Base-by-base conservation (phyloP, 2,329 filamentous ascomycete genomes). In the Hypoxylon sp. region DNA sequence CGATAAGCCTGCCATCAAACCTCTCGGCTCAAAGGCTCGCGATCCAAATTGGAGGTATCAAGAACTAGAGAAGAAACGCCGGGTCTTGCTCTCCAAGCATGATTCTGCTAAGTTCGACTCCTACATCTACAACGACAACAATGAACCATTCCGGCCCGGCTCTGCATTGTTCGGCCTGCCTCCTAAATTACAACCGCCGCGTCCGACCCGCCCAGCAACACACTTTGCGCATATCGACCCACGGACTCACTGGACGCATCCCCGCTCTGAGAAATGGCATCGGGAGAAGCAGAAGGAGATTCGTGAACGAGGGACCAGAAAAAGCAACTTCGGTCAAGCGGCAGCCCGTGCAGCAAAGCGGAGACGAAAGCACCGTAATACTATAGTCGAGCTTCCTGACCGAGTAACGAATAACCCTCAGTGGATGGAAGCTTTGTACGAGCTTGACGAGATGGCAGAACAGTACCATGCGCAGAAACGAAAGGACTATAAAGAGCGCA, bases 191-290 rank as follows among this genome's bases (percentile, higher is more conserved):
- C 64, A 70, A 13, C 69, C 71, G 1, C 42, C 55, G 17, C 60
- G 72, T 29, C 71, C 70, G 10, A 70, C 64, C n/a, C 73, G 65
- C 1, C 67, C 67, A 29, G 75, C 78, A 29, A 79, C 79, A 24
- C 68, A 80, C 5, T 88, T 82, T 69, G 77, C 81, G 0, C 78
- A 82, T 52, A 79, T 87, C 2, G 84, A 90, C 73, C 87, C 87
- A 0, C 82, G 82, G 1, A 80, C 84, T 1, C 84, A 87, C 56
- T 84, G 82, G 77, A 80, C 80, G 0, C 80, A 83, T 48, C 77
- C 77, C 1, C 80, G 80, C 48, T 80, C 84, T 0, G 72, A 81
- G 3, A 76, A 78, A 17, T 89, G 86, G 86, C 78, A 82, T 54
- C 74, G 72, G 13, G 74, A 76, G 15, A 89, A 88, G 66, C 79